Base-by-base conservation (phyloP, 352 stramenopile genomes). In the Phytophthora chlamydospora region DNA sequence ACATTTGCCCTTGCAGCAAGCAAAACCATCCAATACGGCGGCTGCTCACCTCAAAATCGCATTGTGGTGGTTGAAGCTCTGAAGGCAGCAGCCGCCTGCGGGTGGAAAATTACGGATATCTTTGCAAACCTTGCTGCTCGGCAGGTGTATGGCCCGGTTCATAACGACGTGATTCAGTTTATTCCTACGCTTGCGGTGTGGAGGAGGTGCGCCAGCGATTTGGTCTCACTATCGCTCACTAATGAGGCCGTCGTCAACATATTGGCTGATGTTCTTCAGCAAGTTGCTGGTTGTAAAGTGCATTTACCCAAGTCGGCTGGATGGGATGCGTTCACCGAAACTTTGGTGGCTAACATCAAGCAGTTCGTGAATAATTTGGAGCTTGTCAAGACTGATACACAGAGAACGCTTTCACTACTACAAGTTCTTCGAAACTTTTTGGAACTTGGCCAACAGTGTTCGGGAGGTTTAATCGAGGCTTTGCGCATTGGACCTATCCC, bases 251-350 rank as follows among this genome's bases (percentile, higher is more conserved):
- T 64, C 17, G 56, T 88, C 6, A 66, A 43, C 2, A 38, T 75
- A 16, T 53, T 90, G 12, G 45, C 62, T 6, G 66, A 88, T 35
- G 47, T 80, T 16, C 43, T 90, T 2, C 58, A 45, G 9, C 34
- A 74, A 48, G 83, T 90, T 2, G 44, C 52, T 17, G 52, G 48
- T 29, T 69, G 67, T 10, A 83, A 77, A 29, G 34, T 78, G 1
- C 79, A 80, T 24, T 10, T 41, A 11, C 27, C 62, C 4, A 66
- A 57, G 8, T 87, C 81, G 1, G 36, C 33, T 2, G 64, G 83
- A 9, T 83, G 76, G 62, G 77, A 89, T 40, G 17, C 46, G 13
- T 89, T 92, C 58, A 71, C 73, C 11, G 66, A 83, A 49, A 71
- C 54, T 0, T 70, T 88, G 24, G 53, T 79, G 17, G 54, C 64